phyloP scores from a whole-genome alignment of 495 filamentous ascomycete genomes.

The Neurospora tetrasperma region DNA sequence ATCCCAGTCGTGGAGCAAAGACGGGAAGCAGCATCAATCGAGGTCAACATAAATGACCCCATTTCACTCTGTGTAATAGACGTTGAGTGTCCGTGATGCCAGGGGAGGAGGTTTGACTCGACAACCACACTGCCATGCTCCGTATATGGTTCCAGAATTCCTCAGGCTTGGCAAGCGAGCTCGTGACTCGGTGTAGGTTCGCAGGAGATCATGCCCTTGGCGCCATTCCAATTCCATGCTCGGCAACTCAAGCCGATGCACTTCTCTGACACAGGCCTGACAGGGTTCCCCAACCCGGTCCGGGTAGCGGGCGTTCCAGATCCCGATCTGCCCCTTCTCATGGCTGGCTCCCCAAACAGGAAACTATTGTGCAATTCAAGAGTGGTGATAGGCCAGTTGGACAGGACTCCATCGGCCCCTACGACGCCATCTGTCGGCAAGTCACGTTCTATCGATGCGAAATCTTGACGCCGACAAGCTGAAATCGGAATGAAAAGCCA shows the following conservation, averaged over 20 bases:
- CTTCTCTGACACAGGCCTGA: conserved; percentile 18
- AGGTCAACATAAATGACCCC: not conserved
- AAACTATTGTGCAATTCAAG: not conserved
- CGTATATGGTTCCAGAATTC: not conserved
- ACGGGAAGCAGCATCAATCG: not conserved
- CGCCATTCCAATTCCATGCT: not conserved
- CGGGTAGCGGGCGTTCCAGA: conserved; percentile 14
- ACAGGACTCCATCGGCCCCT: not conserved
- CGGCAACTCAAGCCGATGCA: conserved; percentile 30
- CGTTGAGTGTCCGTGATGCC: not conserved
- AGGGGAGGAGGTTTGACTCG: not conserved
- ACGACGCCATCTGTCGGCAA: not conserved
- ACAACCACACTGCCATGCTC: not conserved
- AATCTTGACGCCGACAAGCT: not conserved
- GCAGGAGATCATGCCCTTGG: not conserved
- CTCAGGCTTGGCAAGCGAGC: not conserved
- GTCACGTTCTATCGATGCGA: not conserved
- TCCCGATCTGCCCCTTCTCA: conserved; percentile 1
- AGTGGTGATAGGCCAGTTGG: not conserved
- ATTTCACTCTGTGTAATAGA: not conserved
- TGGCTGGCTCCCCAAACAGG: not conserved
- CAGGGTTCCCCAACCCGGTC: conserved; percentile 21
- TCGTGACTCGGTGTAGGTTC: not conserved
- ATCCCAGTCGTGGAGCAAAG: not conserved
- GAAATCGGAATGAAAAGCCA: not conserved